A percentile compares a stretch with the other conserved stretches of the same genome.
Evolutionary conservation across 345 rosid genomes (phyloP).

Genomic region (Eucalyptus erythrocorys): DNA sequence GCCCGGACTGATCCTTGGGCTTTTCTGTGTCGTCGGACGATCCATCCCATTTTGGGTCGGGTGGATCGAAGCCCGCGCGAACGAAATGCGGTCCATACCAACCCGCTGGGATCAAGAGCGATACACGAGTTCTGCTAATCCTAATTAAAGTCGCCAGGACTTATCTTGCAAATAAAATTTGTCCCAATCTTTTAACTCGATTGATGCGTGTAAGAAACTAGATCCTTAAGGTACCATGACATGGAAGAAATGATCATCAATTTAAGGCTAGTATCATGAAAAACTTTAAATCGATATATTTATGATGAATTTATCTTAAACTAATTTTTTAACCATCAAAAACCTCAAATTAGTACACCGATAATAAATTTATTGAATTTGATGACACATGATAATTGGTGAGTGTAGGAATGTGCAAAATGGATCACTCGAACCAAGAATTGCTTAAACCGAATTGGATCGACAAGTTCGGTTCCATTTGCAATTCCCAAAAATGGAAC

Average conservation of each 20-base stretch:
- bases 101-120: not conserved
- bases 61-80: not conserved
- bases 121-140: not conserved
- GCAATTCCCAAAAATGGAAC: fast-evolving
- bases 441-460: fast-evolving
- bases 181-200: not conserved
- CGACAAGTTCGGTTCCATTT: too few relatives aligned
- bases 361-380: too few relatives aligned
- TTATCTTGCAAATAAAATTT: not conserved
- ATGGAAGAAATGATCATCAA: not conserved
- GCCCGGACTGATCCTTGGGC: not conserved
- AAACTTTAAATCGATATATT: too few relatives aligned
- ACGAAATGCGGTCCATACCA: not conserved
- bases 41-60: not conserved
- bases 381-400: fast-evolving
- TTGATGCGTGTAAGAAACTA: not conserved
- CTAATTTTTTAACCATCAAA: too few relatives aligned
- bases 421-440: fast-evolving
- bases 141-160: not conserved
- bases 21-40: not conserved
- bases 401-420: too few relatives aligned
- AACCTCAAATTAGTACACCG: too few relatives aligned
- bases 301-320: too few relatives aligned
- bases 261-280: not conserved
- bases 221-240: not conserved